A percentile compares a stretch with the other conserved stretches of the same genome.
Evolutionary conservation across 2,329 filamentous ascomycete species (phyloP).

Genomic region (Septoria petroselini): DNA sequence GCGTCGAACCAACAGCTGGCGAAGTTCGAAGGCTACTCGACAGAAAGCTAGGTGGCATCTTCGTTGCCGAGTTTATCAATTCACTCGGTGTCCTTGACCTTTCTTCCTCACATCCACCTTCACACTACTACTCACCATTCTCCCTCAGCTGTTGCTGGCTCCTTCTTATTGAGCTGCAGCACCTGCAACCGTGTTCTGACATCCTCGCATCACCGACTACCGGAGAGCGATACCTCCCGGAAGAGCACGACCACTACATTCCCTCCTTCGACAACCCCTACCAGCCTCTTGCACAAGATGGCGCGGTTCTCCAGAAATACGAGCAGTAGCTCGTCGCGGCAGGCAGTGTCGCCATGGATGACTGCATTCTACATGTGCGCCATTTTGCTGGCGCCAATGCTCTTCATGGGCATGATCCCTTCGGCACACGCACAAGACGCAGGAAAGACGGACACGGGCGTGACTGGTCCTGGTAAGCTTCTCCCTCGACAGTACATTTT

Average conservation of each 20-base stretch:
- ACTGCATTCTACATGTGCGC: constrained; percentile 88
- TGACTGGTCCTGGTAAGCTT: constrained; percentile 61
- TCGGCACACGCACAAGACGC: constrained; percentile 62
- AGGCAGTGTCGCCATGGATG: constrained; percentile 57
- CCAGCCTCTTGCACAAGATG: constrained; percentile 35
- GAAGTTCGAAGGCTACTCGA: no score
- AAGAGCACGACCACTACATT: constrained; percentile 8
- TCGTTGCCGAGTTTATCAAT: no score
- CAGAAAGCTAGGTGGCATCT: no score
- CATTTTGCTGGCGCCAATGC: constrained; percentile 78
- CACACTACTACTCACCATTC: no score
- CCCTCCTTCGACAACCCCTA: constrained; percentile 17
- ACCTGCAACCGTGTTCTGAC: not conserved
- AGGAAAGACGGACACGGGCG: constrained; percentile 73
- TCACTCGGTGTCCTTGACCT: not conserved
- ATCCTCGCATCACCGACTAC: not conserved
- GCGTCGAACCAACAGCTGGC: no score
- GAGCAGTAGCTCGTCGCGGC: constrained; percentile 28
- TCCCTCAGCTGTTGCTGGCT: not conserved
- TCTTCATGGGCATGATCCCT: constrained; percentile 66
- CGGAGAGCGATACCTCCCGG: not conserved
- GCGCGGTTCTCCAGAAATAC: constrained; percentile 38
- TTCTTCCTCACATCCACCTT: not conserved
- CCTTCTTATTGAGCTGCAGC: not conserved
- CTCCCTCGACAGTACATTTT: no score